Base-by-base conservation (phyloP, 495 filamentous ascomycete species). In the Penicillium verhagenii region DNA sequence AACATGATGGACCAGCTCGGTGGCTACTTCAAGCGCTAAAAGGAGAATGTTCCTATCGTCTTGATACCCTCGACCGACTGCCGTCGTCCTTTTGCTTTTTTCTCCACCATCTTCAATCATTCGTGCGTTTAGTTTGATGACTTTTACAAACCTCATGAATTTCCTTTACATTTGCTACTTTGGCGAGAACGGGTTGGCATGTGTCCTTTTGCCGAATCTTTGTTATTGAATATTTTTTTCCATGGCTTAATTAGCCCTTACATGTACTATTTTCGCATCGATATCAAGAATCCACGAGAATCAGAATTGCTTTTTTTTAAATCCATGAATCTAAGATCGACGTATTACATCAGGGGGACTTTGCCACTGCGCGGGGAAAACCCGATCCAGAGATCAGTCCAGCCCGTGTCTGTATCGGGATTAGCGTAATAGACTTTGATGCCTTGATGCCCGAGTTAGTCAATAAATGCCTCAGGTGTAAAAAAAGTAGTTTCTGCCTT, bases 11-110 rank as follows among this genome's bases (percentile, higher is more conserved):
- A 77, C 63, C 52, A 72, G 61, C 66, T 79, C 52, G 65, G 69
- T 54, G 56, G 61, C 47, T 78, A 72, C 68, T 78, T 78, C 67
- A 72, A 74, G 66, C 73, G 68, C 61, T 76, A 72, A 57, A 61
- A 9, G 42, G 19, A 29, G 20, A 31, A 7, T 25, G n/a, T 46
- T 21, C 18, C 5, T 23, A 16, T 44, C 25, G 21, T 31, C 21
- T 25, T 31, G 49, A 42, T 43, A 40, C 48, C 47, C 26, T 2
- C 6, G 24, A 14, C 33, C 14, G 26, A 23, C 50, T 28, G 23
- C 31, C 21, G n/a, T 21, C 54, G 46, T 37, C n/a, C n/a, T 48
- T 26, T 25, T 45, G 47, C 46, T 49, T 31, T 58, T 26, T 39
- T 45, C 37, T 11, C 13, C 29, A 11, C 25, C 49, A n/a, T 19